Evolutionary conservation across 331 rosid genomes (phyloP).

Genomic region (Prunus yedoensis): DNA sequence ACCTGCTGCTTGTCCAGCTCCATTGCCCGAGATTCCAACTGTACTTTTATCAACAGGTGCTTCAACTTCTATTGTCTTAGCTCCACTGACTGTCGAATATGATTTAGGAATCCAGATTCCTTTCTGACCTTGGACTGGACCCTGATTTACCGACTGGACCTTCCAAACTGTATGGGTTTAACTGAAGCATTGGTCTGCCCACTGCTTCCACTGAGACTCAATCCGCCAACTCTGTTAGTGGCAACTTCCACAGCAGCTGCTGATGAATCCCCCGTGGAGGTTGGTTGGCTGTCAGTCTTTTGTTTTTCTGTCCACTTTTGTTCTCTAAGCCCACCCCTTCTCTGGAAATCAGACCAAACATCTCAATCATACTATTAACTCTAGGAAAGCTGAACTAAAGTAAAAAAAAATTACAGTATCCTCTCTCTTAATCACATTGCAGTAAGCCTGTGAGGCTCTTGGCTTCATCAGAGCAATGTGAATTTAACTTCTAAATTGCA

Average conservation of each 20-base stretch:
- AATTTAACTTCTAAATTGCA: neutral
- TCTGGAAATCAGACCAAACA: slow-evolving; percentile 43
- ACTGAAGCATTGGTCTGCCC: slow-evolving; percentile 28
- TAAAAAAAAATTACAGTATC: neutral
- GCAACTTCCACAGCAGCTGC: slow-evolving; percentile 17
- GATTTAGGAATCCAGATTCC: slow-evolving; percentile 57
- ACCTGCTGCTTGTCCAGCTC: slow-evolving; percentile 28
- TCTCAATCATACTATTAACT: neutral
- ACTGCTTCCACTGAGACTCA: slow-evolving; percentile 39
- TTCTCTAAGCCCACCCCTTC: slow-evolving; percentile 27
- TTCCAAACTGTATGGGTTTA: slow-evolving; percentile 29
- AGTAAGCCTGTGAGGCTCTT: neutral
- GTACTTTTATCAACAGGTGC: slow-evolving; percentile 16
- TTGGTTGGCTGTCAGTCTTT: slow-evolving; percentile 22
- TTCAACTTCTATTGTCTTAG: slow-evolving; percentile 41
- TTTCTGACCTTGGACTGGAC: slow-evolving; percentile 27
- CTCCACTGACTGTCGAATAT: slow-evolving; percentile 57
- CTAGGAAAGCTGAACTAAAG: neutral
- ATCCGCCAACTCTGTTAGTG: slow-evolving; percentile 39
- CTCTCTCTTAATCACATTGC: neutral
- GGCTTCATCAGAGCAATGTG: neutral
- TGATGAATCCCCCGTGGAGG: slow-evolving; percentile 25
- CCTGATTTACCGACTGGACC: slow-evolving; percentile 26
- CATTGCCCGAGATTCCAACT: slow-evolving; percentile 24
- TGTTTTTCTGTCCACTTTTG: slow-evolving; percentile 39